Base-by-base conservation (phyloP, 2,329 filamentous ascomycete species). In the Alternaria triticina region DNA sequence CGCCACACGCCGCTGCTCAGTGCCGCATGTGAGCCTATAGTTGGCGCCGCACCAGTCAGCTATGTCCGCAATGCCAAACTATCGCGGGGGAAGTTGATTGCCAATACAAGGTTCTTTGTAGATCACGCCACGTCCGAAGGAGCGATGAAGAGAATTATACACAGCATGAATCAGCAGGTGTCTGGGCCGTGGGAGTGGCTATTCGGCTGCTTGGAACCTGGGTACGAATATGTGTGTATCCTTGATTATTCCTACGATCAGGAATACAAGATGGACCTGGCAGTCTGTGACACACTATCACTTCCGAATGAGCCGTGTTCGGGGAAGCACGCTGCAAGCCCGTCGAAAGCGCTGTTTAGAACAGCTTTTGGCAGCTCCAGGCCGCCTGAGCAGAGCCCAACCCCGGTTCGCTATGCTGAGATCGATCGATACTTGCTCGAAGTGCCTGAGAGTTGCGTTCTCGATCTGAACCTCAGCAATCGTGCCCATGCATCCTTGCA, bases 141-240 rank as follows among this genome's bases (percentile, higher is more conserved):
- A 5, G 56, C 59, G 2, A 27, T 62, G 33, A 3, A 47, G 17
- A 52, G 25, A 17, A 51, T 66, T 3, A 11, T 54, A 22, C 49
- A 56, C 27, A 27, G 20, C 5, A 64, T 62, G 43, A 64, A 61
- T 25, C 58, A 46, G 23, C 54, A 49, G 13, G n/a, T 59, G 5
- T 28, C 9, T 3, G 44, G 44, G 15, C 56, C 59, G 9, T 62
- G 58, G 57, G 44, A 65, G n/a, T 64, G 61, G 64, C 43, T 54
- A 1, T 66, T 65, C 17, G 59, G 59, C 13, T 17, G 22, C 5
- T 15, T 67, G 17, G 36, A 25, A 13, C 47, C 61, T 10, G 64
- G 64, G 12, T 28, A 30, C 23, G 66, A 68, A 33, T 66, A 59
- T n/a, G 23, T 66, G 12, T 64, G 61, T 50, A 36, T 64, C 4